Base-by-base conservation (phyloP, 2,329 filamentous ascomycete genomes). In the Colletotrichum sp. region DNA sequence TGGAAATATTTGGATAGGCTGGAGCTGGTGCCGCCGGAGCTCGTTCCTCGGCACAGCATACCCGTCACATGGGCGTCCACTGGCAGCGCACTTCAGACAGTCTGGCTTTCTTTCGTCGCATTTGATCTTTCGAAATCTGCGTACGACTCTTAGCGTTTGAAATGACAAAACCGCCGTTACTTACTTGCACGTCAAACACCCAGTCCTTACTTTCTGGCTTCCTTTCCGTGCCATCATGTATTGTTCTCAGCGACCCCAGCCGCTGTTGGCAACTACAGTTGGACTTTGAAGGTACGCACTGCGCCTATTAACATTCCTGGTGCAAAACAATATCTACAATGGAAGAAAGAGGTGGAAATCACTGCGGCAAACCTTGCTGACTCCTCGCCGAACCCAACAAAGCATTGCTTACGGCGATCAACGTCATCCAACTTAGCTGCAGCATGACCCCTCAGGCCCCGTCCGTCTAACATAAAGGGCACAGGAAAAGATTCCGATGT, bases 41-140 rank as follows among this genome's bases (percentile, higher is more conserved):
- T 55, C 76, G 7, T 81, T 80, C 27, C 84, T 78, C 13, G 81
- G 80, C 32, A n/a, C 55, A 10, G 36, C 22, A 74, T 92, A 91
- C 75, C 90, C 90, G 79, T 91, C 90, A 79, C 90, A 92, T 77
- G 85, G 87, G 66, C 90, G 86, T n/a, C 90, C 89, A 4, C 89
- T 91, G 72, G 86, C 88, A 28, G 86, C 85, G 79, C 90, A 92
- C 74, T 88, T 87, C 48, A 86, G 81, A 78, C 90, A 92, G 52
- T 80, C 82, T 1, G 90, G 90, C 70, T 88, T 90, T 16, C 81
- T 82, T 81, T 91, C 89, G 76, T 91, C 89, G 80, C 90, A 91
- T 80, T 91, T 91, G 61, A 91, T 87, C 71, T 88, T 88, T 67
- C 89, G 88, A 56, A 88, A 85, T 80, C 89, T 90, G 71, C 25